Base-by-base conservation (phyloP, 2,329 filamentous ascomycete genomes). In the Talaromyces marneffei region DNA sequence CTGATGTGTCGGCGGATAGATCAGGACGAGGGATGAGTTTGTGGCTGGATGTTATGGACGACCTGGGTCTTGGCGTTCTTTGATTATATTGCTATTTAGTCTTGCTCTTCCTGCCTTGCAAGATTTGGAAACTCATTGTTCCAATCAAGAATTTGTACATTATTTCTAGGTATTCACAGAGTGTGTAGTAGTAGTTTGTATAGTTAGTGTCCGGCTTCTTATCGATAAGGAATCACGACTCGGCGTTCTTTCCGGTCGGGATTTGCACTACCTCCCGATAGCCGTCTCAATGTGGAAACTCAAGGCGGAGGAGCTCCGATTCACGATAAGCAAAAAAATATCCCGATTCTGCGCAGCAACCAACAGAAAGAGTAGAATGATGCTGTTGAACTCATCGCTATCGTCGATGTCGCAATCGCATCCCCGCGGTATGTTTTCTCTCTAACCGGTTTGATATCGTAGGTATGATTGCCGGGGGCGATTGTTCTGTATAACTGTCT, bases 21-120 rank as follows among this genome's bases (percentile, higher is more conserved):
- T 7, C 25, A 9, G 57, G 33, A 2, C n/a, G 25, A 2, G 35
- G 20, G 14, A 59, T 31, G 35, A 52, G 33, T n/a, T 33, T 39
- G 25, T 61, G 62, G 64, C 55, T 64, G 54, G 58, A 54, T 52
- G 7, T 62, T 1, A 60, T 65, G 18, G 64, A 63, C 29, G 64
- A 61, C 12, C 42, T 65, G 2, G 60, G 62, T 39, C 60, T 63
- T 9, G 64, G 63, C 37, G 55, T 64, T 53, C 59, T 65, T 12
- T 65, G 37, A 62, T 42, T 16, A 8, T 33, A 29, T 40, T 56
- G n/a, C 35, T 35, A 14, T n/a, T n/a, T 16, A 25, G 23, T 8
- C 25, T 46, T 12, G 18, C 20, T 46, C 12, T 25, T 46, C 23
- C 12, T 25, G 10, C 18, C 29, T 33, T 33, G 4, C 29, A 33